Evolutionary conservation across 768 basidiomycete species (phyloP).

Genomic region (Suillus paluster): DNA sequence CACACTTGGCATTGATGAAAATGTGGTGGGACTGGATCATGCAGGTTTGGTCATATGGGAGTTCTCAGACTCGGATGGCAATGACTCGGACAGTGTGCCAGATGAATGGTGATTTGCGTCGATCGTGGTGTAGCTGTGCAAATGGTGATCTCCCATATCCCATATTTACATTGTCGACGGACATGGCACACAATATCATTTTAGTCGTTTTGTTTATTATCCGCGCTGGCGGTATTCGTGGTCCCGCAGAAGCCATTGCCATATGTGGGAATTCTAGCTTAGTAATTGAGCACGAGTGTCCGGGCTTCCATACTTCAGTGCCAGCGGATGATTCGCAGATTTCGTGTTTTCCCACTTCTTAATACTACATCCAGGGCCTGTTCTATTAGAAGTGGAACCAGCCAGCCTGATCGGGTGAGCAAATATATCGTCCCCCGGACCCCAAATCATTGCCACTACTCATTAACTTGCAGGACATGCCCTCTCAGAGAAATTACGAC

Average conservation of each 20-base stretch:
- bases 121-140: background rate
- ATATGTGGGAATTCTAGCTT: background rate
- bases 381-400: too few species aligned
- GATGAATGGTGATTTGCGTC: background rate
- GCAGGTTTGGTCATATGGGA: background rate
- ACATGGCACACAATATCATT: background rate
- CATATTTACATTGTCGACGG: background rate
- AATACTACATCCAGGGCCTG: too few species aligned
- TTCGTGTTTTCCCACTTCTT: too few species aligned
- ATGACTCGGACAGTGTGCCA: background rate
- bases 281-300: too few species aligned
- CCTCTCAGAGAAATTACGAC: too few species aligned
- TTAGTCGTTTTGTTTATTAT: background rate
- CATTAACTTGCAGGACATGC: too few species aligned
- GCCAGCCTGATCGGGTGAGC: too few species aligned
- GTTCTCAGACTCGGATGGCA: background rate
- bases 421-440: too few species aligned
- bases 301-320: too few species aligned
- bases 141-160: too few species aligned
- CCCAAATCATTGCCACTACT: too few species aligned
- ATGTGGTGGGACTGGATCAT: background rate
- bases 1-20: background rate
- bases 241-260: background rate
- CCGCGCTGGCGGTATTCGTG: background rate
- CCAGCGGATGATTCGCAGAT: too few species aligned